Evolutionary conservation across 2,329 filamentous ascomycete species (phyloP), one percentile per base, ranked within the genome.

Genomic region (Clarireedia sp.): DNA sequence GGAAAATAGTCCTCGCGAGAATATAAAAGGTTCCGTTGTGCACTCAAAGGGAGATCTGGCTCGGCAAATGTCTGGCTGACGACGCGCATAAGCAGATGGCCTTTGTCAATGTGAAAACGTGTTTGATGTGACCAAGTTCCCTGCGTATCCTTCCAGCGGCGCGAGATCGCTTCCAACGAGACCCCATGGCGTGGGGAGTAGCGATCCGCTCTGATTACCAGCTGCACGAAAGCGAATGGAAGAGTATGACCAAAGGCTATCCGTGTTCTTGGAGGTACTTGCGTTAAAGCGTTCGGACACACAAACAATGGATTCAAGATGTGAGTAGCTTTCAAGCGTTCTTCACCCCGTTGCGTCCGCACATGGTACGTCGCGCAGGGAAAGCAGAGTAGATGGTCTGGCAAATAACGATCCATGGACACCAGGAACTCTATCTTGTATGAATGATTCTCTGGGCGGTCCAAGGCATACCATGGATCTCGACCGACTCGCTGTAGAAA

Each of bases 1-100:
- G 81, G 81, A 52, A 72, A 76, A 67, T 82, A 84, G 62, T 84
- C 80, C 51, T 80, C 77, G 56, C 78, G 74, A 29, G 75, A 79
- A 68, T 80, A 84, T 2, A 85, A 73, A 2, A 85, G 71, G 54
- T 81, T 70, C 2, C 81, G 76, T 60, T 78, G 72, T 3, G 72
- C 74, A 3, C 76, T 76, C 5, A 74, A 70, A 0, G 79, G 77
- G 24, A 83, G 71, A 2, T 71, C 75, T 0, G 76, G 72, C 0
- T 73, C 68, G 1, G 80, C 80, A 58, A 80, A 82, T 19, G 70
- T 69, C 56, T 75, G 74, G 51, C 77, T 81, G 36, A 76, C 74
- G 3, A 82, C 74, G n/a, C 81, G 77, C 70, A 85, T 74, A 23
- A 83, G 69, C 0, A 85, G 72, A 45, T 76, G 77, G 29, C 75